phyloP scores from a whole-genome alignment of 2,329 filamentous ascomycete genomes.

The Colletotrichum tropicicola region DNA sequence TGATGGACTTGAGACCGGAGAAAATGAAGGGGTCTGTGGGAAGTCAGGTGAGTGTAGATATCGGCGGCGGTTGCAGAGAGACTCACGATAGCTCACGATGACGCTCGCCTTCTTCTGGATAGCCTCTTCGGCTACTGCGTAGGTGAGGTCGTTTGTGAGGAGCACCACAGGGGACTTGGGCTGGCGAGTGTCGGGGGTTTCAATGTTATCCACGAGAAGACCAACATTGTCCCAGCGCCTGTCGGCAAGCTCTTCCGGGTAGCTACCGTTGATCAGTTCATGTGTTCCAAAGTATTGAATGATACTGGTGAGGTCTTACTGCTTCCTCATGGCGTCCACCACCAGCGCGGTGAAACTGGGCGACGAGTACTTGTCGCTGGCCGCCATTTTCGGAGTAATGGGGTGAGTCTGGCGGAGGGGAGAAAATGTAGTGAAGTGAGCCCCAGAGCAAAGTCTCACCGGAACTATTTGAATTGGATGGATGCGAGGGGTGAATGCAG shows the following conservation, averaged over 20 bases:
- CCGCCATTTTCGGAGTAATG: neutral
- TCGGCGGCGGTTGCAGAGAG: no score
- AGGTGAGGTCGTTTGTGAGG: constrained; percentile 88
- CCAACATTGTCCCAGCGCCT: constrained; percentile 97
- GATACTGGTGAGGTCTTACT: constrained; percentile 63
- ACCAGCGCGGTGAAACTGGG: constrained; percentile 66
- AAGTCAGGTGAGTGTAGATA: neutral
- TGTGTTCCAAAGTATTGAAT: neutral
- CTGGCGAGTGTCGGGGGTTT: constrained; percentile 37
- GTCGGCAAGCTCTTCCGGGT: constrained; percentile 89
- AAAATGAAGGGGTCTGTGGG: constrained; percentile 92
- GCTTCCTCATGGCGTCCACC: constrained; percentile 79
- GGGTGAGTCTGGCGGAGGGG: neutral
- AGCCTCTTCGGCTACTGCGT: constrained; percentile 88
- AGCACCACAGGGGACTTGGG: constrained; percentile 51
- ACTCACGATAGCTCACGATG: constrained; percentile 85
- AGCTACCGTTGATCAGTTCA: constrained; percentile 61
- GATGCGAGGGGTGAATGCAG: neutral
- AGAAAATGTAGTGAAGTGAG: neutral
- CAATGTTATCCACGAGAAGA: constrained; percentile 66
- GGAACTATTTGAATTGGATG: neutral
- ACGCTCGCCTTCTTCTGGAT: constrained; percentile 79
- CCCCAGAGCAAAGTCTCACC: no score
- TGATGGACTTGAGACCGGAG: constrained; percentile 88
- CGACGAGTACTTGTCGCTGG: constrained; percentile 27